These are phyloP conservation scores for Breviolum minutum DNA, from an alignment of 73 alveolate genomes.

Conservation along the genomic window DNA sequence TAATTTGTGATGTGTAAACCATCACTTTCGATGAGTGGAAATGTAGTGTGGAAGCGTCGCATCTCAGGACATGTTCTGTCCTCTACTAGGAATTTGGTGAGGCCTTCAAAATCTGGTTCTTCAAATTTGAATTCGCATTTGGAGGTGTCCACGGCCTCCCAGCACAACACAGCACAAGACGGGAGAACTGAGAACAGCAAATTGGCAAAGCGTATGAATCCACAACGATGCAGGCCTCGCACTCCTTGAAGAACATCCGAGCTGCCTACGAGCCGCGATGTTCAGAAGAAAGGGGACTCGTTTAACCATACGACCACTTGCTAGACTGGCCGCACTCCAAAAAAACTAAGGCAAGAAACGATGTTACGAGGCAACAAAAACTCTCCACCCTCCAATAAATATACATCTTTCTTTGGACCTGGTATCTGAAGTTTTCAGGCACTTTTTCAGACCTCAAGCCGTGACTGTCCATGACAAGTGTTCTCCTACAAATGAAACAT, in stretches of 20 bases:
- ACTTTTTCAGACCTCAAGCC: constrained; percentile 70
- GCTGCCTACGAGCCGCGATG: constrained; percentile 94
- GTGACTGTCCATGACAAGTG: not conserved
- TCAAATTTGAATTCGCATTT: constrained; percentile 43
- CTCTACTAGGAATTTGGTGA: constrained; percentile 94
- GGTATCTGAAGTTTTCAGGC: constrained; percentile 97
- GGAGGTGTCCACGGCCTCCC: constrained; percentile 95
- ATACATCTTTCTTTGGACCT: not conserved
- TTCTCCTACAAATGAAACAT: too few species aligned
- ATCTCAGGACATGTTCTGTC: not conserved
- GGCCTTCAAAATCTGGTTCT: constrained; percentile 92
- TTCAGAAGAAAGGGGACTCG: too few species aligned
- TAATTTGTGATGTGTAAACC: not conserved
- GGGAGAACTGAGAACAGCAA: not conserved
- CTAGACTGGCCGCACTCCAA: too few species aligned
- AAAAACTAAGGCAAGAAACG: too few species aligned
- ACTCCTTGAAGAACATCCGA: constrained; percentile 97
- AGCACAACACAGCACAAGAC: not conserved
- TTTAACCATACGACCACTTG: too few species aligned
- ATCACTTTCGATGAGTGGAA: too few species aligned
- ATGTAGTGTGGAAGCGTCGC: too few species aligned
- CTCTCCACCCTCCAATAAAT: not conserved
- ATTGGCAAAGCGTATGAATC: not conserved
- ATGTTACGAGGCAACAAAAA: too few species aligned
- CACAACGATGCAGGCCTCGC: constrained; percentile 90